Evolutionary conservation across 2,329 filamentous ascomycete species (phyloP).

Genomic region (Orbilia blumenaviensis): DNA sequence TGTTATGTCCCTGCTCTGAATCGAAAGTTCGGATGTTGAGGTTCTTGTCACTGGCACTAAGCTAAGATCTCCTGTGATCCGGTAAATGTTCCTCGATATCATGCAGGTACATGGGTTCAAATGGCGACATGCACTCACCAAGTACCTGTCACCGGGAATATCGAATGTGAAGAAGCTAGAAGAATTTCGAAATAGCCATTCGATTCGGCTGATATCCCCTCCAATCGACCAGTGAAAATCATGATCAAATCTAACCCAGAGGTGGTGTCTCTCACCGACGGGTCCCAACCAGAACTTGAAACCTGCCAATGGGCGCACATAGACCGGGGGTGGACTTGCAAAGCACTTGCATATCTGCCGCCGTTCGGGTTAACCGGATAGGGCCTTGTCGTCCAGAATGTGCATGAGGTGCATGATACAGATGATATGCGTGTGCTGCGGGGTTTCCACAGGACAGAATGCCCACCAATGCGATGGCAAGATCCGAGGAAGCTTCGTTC

Average conservation of each 20-base stretch:
- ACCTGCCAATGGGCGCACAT: neutral
- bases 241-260: no score
- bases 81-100: neutral
- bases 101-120: slow-evolving; percentile 19
- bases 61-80: no score
- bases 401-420: slow-evolving; percentile 13
- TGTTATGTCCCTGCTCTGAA: no score
- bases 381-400: neutral
- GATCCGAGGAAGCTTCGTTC: slow-evolving; percentile 6
- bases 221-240: no score
- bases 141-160: slow-evolving; percentile 13
- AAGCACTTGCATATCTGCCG: slow-evolving; percentile 32
- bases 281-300: neutral
- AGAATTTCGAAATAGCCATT: neutral
- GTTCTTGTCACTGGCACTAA: no score
- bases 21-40: no score
- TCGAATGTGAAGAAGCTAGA: neutral
- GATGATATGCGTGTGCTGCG: slow-evolving; percentile 6
- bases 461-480: neutral
- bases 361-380: slow-evolving; percentile 33
- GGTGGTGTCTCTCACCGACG: no score
- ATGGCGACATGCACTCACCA: slow-evolving; percentile 19
- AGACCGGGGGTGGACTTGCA: neutral
- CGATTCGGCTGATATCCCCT: slow-evolving; percentile 8
- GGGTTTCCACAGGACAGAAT: slow-evolving; percentile 23